Percentiles rank a stretch among this genome's conserved stretches.
Evolutionary conservation across 1,284 basidiomycete species (phyloP).

Genomic region (Sporisorium exsertum): DNA sequence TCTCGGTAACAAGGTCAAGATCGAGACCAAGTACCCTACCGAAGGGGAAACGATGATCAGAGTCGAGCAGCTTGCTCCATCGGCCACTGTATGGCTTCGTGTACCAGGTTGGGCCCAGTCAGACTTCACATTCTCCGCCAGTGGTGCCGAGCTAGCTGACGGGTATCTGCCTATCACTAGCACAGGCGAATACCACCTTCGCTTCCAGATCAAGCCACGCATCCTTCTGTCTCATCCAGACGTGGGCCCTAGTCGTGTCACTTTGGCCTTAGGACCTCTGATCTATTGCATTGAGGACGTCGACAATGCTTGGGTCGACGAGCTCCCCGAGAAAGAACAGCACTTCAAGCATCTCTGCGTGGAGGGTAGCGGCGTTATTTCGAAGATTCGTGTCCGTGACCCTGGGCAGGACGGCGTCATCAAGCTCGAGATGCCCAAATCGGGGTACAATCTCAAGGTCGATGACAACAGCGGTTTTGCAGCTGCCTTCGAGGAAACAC

Average conservation of each 20-base stretch:
- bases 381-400: not conserved
- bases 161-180: constrained; percentile 13
- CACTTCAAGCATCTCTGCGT: constrained; percentile 37
- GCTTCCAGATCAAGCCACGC: constrained; percentile 15
- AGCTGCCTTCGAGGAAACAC: constrained; percentile 21
- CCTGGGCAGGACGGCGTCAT: constrained; percentile 5
- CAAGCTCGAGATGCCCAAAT: constrained; percentile 4
- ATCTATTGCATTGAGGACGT: constrained; percentile 40
- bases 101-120: constrained; percentile 30
- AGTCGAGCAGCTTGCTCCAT: constrained; percentile 8
- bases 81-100: constrained; percentile 20
- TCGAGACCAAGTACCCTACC: constrained; percentile 26
- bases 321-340: constrained; percentile 27
- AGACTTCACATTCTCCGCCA: constrained; percentile 10
- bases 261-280: constrained; percentile 19
- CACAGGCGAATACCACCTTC: constrained; percentile 11
- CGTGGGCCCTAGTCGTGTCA: constrained; percentile 15
- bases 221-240: constrained; percentile 27
- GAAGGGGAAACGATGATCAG: constrained; percentile 9
- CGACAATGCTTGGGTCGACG: constrained; percentile 30
- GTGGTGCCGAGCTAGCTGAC: not conserved
- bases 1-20: constrained; percentile 17
- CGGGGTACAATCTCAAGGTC: constrained; percentile 23
- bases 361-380: not conserved
- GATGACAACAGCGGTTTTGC: constrained; percentile 7